phyloP scores from a whole-genome alignment of 768 basidiomycete genomes.

The Termitomyces sp. region DNA sequence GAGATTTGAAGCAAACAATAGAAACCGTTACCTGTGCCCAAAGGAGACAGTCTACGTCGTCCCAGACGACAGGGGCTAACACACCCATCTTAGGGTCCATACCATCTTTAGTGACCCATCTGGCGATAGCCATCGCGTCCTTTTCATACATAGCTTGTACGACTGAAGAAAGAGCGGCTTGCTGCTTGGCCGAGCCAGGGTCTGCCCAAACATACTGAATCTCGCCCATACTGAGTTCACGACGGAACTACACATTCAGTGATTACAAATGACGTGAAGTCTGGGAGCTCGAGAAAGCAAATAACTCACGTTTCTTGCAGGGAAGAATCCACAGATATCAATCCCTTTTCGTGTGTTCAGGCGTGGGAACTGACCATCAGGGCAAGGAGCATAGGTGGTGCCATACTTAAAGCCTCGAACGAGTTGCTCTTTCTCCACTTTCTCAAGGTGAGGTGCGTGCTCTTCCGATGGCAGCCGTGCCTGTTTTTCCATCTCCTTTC shows the following conservation, averaged over 20 bases:
- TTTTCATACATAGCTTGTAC: slow-evolving; percentile 76
- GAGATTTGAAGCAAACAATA: neutral
- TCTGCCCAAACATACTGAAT: slow-evolving; percentile 84
- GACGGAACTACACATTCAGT: slow-evolving; percentile 55
- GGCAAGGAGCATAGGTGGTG: slow-evolving; percentile 79
- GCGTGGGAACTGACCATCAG: slow-evolving; percentile 76
- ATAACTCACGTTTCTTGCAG: slow-evolving; percentile 49
- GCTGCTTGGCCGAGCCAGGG: slow-evolving; percentile 55
- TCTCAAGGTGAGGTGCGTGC: slow-evolving; percentile 36
- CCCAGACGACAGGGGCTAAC: slow-evolving; percentile 55
- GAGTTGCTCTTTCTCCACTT: slow-evolving; percentile 75
- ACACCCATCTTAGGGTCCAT: slow-evolving; percentile 85
- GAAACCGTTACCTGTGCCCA: slow-evolving; percentile 66
- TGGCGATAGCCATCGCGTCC: slow-evolving; percentile 68
- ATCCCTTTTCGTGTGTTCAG: slow-evolving; percentile 80
- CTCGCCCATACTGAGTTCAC: slow-evolving; percentile 81
- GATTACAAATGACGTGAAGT: neutral
- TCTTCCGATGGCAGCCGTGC: slow-evolving; percentile 22
- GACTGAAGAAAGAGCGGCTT: slow-evolving; percentile 84
- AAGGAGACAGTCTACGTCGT: slow-evolving; percentile 72
- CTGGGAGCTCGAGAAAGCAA: neutral
- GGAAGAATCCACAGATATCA: slow-evolving; percentile 85
- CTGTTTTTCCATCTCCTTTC: slow-evolving; percentile 17
- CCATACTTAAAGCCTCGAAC: slow-evolving; percentile 87
- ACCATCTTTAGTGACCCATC: slow-evolving; percentile 73